Evolutionary conservation across 2,329 filamentous ascomycete genomes (phyloP), one percentile per base, ranked within the genome.

Genomic region (Diplocarpon rosae): DNA sequence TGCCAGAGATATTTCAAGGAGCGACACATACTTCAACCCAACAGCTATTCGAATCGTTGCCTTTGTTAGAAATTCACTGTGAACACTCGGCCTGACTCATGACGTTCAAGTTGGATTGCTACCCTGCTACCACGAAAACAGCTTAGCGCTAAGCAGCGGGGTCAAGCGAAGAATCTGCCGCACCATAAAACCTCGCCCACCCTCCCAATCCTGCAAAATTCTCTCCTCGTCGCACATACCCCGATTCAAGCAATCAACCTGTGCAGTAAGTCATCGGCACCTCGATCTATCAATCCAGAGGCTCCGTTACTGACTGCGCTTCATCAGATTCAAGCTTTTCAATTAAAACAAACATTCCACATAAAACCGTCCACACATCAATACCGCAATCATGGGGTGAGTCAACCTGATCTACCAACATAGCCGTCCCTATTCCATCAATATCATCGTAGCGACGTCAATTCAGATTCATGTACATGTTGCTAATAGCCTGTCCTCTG

Each of bases 301-400:
- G 10, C 28, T 37, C 50, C 44, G 41, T 45, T 39, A 46, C 53
- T 56, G 34, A 56, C 51, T 36, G 31, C 45, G 14, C 34, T 8
- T 43, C 49, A 36, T 29, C 38, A 59, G 57, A 57, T 59, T 56
- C 46, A 53, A 50, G 41, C 45, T 45, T 40, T 49, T 51, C 41
- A 46, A 35, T 52, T 46, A 51, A 44, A 46, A 53, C 50, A 43
- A 56, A 44, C 38, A 50, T 43, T 32, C 51, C 47, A 54, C 53
- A 55, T 47, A 54, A 56, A 52, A 55, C 36, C 47, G 47, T 46
- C 45, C 47, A 53, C 37, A 52, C 43, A 46, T 32, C 52, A 58
- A 49, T 51, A 57, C 59, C 56, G 58, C 54, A 47, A 62, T 52
- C 52, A 62, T 62, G 60, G 60, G 59, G 59, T 61, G 47, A 55